Evolutionary conservation across 2,329 filamentous ascomycete species (phyloP).

Genomic region (Fusarium illudens): DNA sequence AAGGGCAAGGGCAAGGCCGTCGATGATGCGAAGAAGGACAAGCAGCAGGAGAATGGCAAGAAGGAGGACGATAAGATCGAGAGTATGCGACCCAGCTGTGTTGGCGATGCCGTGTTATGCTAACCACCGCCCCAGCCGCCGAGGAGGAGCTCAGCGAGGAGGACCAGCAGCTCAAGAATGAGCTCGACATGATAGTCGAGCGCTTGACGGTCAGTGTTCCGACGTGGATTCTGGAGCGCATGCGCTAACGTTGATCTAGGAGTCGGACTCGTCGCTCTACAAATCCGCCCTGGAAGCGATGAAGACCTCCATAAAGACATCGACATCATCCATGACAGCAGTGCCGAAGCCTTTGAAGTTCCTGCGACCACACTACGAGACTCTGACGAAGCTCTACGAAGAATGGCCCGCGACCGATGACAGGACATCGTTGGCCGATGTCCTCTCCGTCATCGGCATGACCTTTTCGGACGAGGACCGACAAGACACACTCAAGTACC

Average conservation of each 20-base stretch:
- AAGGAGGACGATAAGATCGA: constrained; percentile 75
- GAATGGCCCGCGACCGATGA: constrained; percentile 85
- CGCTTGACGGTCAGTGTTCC: constrained; percentile 75
- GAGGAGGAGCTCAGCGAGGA: constrained; percentile 95
- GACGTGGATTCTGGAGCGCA: background rate
- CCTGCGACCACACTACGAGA: constrained; percentile 93
- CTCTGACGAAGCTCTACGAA: constrained; percentile 86
- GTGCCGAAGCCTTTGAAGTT: constrained; percentile 99
- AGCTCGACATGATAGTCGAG: constrained; percentile 98
- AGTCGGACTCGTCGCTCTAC: constrained; percentile 87
- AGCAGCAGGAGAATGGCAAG: constrained; percentile 75
- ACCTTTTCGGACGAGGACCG: constrained; percentile 97
- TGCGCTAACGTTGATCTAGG: constrained; percentile 60
- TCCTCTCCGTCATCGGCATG: constrained; percentile 97
- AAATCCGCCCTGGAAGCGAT: constrained; percentile 93
- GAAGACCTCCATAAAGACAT: constrained; percentile 98
- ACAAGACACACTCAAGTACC: constrained; percentile 95
- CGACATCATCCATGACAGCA: constrained; percentile 98
- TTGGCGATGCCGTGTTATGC: constrained; percentile 25
- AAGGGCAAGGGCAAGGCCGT: constrained; percentile 97
- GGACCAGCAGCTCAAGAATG: constrained; percentile 96
- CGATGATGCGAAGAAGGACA: constrained; percentile 75
- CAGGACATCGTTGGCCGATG: constrained; percentile 91
- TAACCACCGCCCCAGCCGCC: constrained; percentile 46
- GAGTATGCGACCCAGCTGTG: constrained; percentile 47